Evolutionary conservation across 495 filamentous ascomycete species (phyloP).

Genomic region (Cenococcum geophilum): DNA sequence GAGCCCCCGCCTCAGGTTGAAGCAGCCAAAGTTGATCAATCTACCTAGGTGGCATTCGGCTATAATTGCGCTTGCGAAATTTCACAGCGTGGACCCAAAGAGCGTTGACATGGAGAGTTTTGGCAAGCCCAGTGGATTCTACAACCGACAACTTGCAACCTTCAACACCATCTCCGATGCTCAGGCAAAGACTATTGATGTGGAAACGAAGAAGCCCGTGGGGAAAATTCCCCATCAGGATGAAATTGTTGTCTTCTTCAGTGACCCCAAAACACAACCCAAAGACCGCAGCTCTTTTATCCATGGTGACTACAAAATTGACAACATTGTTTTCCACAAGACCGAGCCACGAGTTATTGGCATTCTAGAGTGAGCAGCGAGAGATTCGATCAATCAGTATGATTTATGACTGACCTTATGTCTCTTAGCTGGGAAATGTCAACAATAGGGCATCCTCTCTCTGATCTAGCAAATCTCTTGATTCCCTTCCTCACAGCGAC

Average conservation of each 20-base stretch:
- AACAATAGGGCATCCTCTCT: conserved; percentile 88
- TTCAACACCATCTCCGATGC: conserved; percentile 69
- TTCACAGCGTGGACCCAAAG: conserved; percentile 68
- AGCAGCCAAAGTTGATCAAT: not conserved
- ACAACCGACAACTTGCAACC: conserved; percentile 77
- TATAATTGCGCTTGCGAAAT: conserved; percentile 71
- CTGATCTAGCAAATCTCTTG: conserved; percentile 74
- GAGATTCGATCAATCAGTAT: conserved; percentile 3
- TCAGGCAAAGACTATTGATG: conserved; percentile 68
- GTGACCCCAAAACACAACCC: conserved; percentile 60
- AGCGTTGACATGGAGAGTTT: conserved; percentile 62
- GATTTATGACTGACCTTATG: not conserved
- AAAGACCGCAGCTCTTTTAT: conserved; percentile 71
- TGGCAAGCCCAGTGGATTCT: conserved; percentile 73
- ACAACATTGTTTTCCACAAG: conserved; percentile 91
- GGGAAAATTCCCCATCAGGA: conserved; percentile 77
- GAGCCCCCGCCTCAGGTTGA: not conserved
- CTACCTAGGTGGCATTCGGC: conserved; percentile 67
- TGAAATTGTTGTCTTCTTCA: conserved; percentile 74
- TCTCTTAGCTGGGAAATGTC: conserved; percentile 80
- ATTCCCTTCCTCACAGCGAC: conserved; percentile 53
- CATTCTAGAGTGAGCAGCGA: conserved; percentile 65
- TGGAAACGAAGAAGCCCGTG: conserved; percentile 67
- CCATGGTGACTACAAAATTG: conserved; percentile 97
- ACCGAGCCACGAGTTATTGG: conserved; percentile 85